Conservation (phyloP, 2,329 filamentous ascomycete genomes). For the Davidsoniella australis region DNA sequence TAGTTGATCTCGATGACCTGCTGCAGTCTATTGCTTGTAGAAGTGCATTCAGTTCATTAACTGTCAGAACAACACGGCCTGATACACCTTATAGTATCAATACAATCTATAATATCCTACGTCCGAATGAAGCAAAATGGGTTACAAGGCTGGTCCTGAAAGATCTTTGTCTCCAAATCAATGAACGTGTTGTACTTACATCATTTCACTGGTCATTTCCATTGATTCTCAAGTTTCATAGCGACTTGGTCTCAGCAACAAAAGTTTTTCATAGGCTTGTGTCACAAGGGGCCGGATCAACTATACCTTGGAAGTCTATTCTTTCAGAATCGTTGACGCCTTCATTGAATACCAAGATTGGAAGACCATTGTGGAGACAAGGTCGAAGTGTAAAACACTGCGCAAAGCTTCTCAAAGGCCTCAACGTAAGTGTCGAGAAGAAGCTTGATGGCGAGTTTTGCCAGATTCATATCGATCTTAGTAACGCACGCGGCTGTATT, state of each 20-base stretch:
- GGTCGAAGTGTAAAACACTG: slow-evolving; percentile 60
- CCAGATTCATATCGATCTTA: slow-evolving; percentile 65
- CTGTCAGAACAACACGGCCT: slow-evolving; percentile 36
- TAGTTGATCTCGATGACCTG: slow-evolving; percentile 55
- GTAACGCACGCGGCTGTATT: slow-evolving; percentile 36
- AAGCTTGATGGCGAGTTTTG: slow-evolving; percentile 87
- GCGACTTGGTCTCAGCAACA: slow-evolving; percentile 47
- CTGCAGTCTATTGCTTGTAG: slow-evolving; percentile 50
- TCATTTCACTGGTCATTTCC: slow-evolving; percentile 55
- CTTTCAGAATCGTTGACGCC: slow-evolving; percentile 30
- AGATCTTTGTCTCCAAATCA: slow-evolving; percentile 47
- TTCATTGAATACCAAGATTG: slow-evolving; percentile 43
- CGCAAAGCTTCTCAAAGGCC: slow-evolving; percentile 40
- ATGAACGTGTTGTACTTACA: slow-evolving; percentile 35
- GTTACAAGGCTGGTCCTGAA: slow-evolving; percentile 67
- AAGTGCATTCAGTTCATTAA: slow-evolving; percentile 53
- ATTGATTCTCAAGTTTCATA: slow-evolving; percentile 50
- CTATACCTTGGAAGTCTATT: slow-evolving; percentile 9
- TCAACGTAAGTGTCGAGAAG: slow-evolving; percentile 52
- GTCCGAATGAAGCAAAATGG: slow-evolving; percentile 64
- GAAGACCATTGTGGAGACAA: slow-evolving; percentile 46
- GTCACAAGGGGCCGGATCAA: background rate
- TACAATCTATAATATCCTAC: background rate
- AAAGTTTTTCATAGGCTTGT: slow-evolving; percentile 28
- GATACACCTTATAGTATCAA: background rate